Conservation (phyloP, 2,329 filamentous ascomycete genomes). For the Tricladium varicosporioides region DNA sequence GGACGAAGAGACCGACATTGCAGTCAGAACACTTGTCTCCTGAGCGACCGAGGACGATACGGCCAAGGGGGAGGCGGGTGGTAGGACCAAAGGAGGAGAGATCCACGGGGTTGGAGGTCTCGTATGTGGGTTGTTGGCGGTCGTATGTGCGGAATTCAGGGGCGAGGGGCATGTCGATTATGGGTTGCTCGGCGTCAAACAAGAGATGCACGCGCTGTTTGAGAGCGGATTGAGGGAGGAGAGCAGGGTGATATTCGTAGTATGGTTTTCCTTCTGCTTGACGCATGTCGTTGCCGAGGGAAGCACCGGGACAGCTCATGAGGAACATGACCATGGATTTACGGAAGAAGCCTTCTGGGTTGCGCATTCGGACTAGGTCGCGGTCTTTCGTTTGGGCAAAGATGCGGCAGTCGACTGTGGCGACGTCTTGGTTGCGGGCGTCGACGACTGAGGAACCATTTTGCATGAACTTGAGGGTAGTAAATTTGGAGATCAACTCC, state of each 20-base stretch:
- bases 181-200: neutral
- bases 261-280: conserved; percentile 36
- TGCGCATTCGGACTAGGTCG: conserved; percentile 23
- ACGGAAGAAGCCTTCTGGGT: conserved; percentile 19
- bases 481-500: conserved; percentile 19
- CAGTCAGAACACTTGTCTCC: conserved; percentile 33
- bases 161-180: neutral
- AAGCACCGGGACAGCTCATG: conserved; percentile 36
- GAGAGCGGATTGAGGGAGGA: conserved; percentile 25
- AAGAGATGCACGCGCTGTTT: conserved; percentile 21
- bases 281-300: conserved; percentile 35
- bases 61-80: conserved; percentile 24
- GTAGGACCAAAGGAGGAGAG: conserved; percentile 26
- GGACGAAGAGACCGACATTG: conserved; percentile 45
- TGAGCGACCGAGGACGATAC: conserved; percentile 30
- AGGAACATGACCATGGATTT: conserved; percentile 15
- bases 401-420: conserved; percentile 47
- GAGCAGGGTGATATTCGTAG: conserved; percentile 28
- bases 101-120: neutral
- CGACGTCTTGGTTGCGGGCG: conserved; percentile 42
- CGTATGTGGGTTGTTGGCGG: conserved; percentile 4
- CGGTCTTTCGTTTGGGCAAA: conserved; percentile 45
- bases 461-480: conserved; percentile 35
- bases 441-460: conserved; percentile 40
- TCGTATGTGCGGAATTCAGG: conserved; percentile 1